Evolutionary conservation across 495 filamentous ascomycete genomes (phyloP).

Genomic region (Pyrenula aspistea): DNA sequence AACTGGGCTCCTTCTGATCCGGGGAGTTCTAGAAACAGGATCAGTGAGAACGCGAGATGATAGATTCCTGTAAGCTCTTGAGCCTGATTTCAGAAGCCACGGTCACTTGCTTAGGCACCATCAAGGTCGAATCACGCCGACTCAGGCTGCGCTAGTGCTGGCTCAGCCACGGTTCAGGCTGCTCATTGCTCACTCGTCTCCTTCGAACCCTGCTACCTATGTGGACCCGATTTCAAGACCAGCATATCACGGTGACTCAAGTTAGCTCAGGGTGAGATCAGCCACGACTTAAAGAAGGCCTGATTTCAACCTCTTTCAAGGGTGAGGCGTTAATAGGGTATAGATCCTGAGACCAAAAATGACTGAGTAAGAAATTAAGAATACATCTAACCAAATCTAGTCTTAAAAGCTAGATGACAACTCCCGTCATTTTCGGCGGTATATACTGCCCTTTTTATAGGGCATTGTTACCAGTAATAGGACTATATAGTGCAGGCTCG

Average conservation of each 20-base stretch:
- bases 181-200: too few species aligned
- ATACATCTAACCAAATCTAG: neutral
- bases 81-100: too few species aligned
- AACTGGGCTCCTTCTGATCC: too few species aligned
- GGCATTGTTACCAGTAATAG: slow-evolving; percentile 1
- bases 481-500: neutral
- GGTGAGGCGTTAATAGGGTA: neutral
- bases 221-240: neutral
- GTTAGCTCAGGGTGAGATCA: neutral
- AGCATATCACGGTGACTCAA: neutral
- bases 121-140: too few species aligned
- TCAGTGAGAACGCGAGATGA: too few species aligned
- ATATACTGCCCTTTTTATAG: slow-evolving; percentile 1
- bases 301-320: neutral
- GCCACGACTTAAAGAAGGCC: neutral
- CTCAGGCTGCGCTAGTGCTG: too few species aligned
- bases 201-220: neutral
- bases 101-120: too few species aligned
- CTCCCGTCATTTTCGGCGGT: slow-evolving; percentile 1
- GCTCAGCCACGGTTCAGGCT: too few species aligned
- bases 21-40: too few species aligned
- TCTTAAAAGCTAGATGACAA: neutral
- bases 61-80: too few species aligned
- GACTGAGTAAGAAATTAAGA: neutral
- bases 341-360: neutral